Evolutionary conservation across 495 filamentous ascomycete genomes (phyloP).

Genomic region (Aspergillus diversus): DNA sequence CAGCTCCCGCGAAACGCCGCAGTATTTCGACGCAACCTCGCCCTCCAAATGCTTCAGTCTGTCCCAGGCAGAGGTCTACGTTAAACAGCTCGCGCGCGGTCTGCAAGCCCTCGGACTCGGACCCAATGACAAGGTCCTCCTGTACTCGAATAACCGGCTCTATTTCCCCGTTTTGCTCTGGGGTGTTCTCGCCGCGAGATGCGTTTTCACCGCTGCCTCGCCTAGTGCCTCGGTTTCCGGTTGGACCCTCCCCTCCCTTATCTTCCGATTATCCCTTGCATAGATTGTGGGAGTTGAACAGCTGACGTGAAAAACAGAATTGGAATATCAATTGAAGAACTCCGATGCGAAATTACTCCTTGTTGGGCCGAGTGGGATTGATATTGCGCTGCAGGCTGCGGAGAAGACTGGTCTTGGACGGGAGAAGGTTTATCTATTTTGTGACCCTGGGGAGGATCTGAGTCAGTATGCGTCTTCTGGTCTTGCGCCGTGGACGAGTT

Average conservation of each 20-base stretch:
- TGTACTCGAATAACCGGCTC: conserved; percentile 8
- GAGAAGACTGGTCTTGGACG: not conserved
- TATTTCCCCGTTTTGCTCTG: conserved; percentile 16
- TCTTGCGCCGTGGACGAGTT: conserved; percentile 6
- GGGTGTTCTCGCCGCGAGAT: conserved; percentile 11
- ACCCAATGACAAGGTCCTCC: conserved; percentile 15
- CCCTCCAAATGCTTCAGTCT: conserved; percentile 18
- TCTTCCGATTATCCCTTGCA: too few relatives aligned
- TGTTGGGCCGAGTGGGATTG: not conserved
- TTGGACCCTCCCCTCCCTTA: not conserved
- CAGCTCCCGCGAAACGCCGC: conserved; percentile 4
- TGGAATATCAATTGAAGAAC: conserved; percentile 15
- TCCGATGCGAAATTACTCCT: conserved; percentile 15
- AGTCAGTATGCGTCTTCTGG: not conserved
- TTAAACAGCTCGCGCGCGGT: conserved; percentile 9
- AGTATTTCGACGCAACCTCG: conserved; percentile 13
- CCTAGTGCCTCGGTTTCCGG: conserved; percentile 5
- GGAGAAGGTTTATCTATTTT: conserved; percentile 5
- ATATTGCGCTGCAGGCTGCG: conserved; percentile 6
- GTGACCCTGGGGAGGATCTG: conserved; percentile 5
- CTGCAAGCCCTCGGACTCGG: conserved; percentile 7
- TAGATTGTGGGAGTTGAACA: not conserved
- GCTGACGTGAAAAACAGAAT: not conserved
- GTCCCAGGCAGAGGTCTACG: conserved; percentile 8
- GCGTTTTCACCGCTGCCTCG: conserved; percentile 16